Evolutionary conservation across 176 grass and related monocot species (phyloP).

Genomic region (Phyllostachys edulis): DNA sequence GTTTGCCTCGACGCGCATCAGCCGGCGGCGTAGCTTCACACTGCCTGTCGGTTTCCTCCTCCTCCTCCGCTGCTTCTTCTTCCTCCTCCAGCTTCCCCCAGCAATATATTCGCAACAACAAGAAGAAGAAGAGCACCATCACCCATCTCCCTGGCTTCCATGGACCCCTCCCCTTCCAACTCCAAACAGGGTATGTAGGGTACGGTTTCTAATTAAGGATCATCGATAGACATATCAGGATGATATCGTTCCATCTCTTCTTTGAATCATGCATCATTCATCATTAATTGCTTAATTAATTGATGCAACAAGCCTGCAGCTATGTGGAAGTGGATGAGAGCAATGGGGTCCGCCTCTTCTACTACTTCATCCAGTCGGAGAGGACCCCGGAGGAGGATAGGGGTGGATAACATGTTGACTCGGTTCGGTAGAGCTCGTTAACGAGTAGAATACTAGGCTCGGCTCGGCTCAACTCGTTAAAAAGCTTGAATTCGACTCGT

Average conservation of each 20-base stretch:
- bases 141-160: slow-evolving; percentile 35
- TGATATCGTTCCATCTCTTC: too few species aligned
- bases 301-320: background rate
- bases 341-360: slow-evolving; percentile 46
- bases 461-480: too few species aligned
- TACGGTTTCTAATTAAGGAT: too few species aligned
- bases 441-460: too few species aligned
- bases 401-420: too few species aligned
- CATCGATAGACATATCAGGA: too few species aligned
- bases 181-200: slow-evolving; percentile 31
- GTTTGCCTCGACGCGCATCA: background rate
- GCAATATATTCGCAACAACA: too few species aligned
- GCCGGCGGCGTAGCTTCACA: background rate
- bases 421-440: too few species aligned
- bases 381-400: too few species aligned
- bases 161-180: slow-evolving; percentile 35
- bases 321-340: slow-evolving; percentile 43
- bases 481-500: too few species aligned
- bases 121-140: background rate
- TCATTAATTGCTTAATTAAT: too few species aligned
- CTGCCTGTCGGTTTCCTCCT: background rate
- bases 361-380: slow-evolving; percentile 57
- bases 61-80: background rate
- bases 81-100: background rate
- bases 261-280: too few species aligned